phyloP scores from a whole-genome alignment of 345 rosid genomes.

The Syzygium oleosum region DNA sequence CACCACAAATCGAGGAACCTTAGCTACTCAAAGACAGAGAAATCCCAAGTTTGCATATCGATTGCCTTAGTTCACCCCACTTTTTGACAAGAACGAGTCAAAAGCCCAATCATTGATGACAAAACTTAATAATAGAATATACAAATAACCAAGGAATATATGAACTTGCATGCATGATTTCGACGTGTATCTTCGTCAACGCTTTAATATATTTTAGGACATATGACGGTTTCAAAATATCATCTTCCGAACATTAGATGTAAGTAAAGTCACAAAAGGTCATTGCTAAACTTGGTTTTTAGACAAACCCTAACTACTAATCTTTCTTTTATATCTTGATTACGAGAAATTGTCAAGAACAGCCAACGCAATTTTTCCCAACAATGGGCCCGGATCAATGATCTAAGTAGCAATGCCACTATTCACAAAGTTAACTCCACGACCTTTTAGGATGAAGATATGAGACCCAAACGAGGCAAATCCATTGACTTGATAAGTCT shows the following conservation, averaged over 20 bases:
- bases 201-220: neutral
- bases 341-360: too few relatives aligned
- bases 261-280: neutral
- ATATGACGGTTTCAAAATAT: neutral
- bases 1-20: neutral
- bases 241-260: neutral
- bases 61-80: neutral
- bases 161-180: neutral
- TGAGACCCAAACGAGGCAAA: neutral
- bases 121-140: neutral
- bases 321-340: too few relatives aligned
- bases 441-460: neutral
- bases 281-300: neutral
- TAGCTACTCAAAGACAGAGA: neutral
- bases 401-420: too few relatives aligned
- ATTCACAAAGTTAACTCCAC: too few relatives aligned
- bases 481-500: neutral
- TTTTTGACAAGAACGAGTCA: neutral
- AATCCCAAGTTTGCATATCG: neutral
- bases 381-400: too few relatives aligned
- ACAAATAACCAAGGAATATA: too few relatives aligned
- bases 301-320: too few relatives aligned
- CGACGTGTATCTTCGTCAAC: neutral
- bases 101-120: neutral
- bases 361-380: too few relatives aligned